A percentile compares a stretch with the other conserved stretches of the same genome.
Conservation (phyloP, 345 rosid species). For the Excoecaria agallocha region DNA sequence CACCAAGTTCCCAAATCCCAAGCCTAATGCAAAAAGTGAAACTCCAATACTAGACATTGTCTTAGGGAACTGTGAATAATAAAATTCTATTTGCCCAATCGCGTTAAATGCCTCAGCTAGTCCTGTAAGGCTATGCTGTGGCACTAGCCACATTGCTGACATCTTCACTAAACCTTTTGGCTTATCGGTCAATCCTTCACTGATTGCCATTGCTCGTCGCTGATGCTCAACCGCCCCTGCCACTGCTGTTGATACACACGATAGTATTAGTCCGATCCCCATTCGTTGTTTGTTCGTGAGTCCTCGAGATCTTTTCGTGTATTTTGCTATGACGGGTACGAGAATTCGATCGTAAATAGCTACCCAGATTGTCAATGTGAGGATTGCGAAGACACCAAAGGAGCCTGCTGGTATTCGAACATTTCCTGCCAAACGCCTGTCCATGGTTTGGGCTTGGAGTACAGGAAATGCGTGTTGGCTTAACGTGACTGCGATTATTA, state of each 20-base stretch:
- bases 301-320: slow-evolving; percentile 33
- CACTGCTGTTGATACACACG: slow-evolving; percentile 32
- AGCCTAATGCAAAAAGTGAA: slow-evolving; percentile 34
- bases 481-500: slow-evolving; percentile 38
- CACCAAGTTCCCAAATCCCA: slow-evolving; percentile 35
- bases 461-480: slow-evolving; percentile 47
- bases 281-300: slow-evolving; percentile 41
- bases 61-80: slow-evolving; percentile 52
- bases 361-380: slow-evolving; percentile 45
- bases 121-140: slow-evolving; percentile 42
- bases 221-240: slow-evolving; percentile 41
- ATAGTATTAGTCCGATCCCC: slow-evolving; percentile 42
- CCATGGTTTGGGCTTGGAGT: slow-evolving; percentile 46
- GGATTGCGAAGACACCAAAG: slow-evolving; percentile 31
- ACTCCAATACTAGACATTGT: slow-evolving; percentile 51
- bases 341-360: slow-evolving; percentile 40
- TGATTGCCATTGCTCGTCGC: slow-evolving; percentile 30
- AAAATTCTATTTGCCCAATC: slow-evolving; percentile 56
- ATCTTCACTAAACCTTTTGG: slow-evolving; percentile 21
- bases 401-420: slow-evolving; percentile 43
- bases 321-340: slow-evolving; percentile 32
- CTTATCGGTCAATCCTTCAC: slow-evolving; percentile 25
- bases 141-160: slow-evolving; percentile 48
- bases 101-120: slow-evolving; percentile 45
- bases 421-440: slow-evolving; percentile 33